These are phyloP conservation scores for Skeletonema grethae DNA, from an alignment of 108 stramenopile species.

Conservation along the genomic window DNA sequence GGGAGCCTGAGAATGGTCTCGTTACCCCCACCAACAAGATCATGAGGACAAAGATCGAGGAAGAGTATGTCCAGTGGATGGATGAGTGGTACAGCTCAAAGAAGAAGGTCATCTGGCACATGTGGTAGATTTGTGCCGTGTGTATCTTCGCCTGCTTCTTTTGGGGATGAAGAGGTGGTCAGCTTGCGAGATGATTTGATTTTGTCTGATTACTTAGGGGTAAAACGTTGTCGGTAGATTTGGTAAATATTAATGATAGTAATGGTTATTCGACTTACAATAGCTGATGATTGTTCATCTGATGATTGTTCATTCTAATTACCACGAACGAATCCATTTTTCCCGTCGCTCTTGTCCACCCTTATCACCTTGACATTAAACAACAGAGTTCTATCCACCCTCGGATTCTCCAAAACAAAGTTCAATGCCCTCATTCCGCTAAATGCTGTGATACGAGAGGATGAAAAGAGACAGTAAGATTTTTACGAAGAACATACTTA, in stretches of 20 bases:
- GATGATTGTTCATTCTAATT: too few relatives aligned
- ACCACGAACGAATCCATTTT: constrained; percentile 72
- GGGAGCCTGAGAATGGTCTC: constrained; percentile 83
- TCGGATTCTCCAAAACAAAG: constrained; percentile 91
- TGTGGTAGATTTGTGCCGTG: constrained; percentile 16
- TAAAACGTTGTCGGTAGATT: too few relatives aligned
- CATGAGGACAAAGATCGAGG: constrained; percentile 72
- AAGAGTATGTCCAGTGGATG: constrained; percentile 53
- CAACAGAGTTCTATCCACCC: constrained; percentile 88
- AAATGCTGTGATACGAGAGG: constrained; percentile 54
- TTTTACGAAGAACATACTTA: too few relatives aligned
- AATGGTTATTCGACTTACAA: too few relatives aligned
- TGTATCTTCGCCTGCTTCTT: too few relatives aligned
- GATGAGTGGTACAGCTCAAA: constrained; percentile 75
- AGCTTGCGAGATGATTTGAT: too few relatives aligned
- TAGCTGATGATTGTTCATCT: too few relatives aligned
- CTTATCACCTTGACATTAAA: constrained; percentile 91
- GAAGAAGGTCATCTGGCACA: constrained; percentile 14
- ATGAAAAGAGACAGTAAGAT: too few relatives aligned
- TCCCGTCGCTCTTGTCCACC: constrained; percentile 89
- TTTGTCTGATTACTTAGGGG: too few relatives aligned
- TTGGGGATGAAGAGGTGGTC: too few relatives aligned
- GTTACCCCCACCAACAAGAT: constrained; percentile 87
- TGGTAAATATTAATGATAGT: too few relatives aligned
- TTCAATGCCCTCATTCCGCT: constrained; percentile 87